Evolutionary conservation across 176 grass and related monocot species (phyloP).

Genomic region (Musa acuminata): DNA sequence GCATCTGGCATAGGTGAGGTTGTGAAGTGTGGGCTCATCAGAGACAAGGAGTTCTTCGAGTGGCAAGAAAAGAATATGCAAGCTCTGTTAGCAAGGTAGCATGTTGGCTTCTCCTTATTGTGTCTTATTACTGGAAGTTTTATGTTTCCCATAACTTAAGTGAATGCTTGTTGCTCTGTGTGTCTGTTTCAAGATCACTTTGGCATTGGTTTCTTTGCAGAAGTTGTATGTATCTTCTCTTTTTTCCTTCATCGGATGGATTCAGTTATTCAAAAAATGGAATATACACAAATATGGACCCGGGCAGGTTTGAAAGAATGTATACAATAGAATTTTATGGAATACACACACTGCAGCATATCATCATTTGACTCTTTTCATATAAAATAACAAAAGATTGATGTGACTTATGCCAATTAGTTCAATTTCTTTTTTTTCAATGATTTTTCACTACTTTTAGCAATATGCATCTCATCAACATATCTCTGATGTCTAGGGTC

Average conservation of each 20-base stretch:
- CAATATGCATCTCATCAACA: not conserved
- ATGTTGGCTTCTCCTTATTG: not conserved
- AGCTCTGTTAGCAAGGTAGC: conserved; percentile 63
- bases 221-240: not conserved
- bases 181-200: not conserved
- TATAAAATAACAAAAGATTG: too few relatives aligned
- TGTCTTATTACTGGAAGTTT: not conserved
- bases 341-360: too few relatives aligned
- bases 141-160: not conserved
- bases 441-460: not conserved
- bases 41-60: conserved; percentile 80
- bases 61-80: conserved; percentile 96
- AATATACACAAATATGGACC: not conserved
- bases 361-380: too few relatives aligned
- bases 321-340: too few relatives aligned
- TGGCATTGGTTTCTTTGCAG: not conserved
- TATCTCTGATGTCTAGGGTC: too few relatives aligned
- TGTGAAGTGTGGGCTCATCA: conserved; percentile 91
- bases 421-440: not conserved
- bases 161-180: not conserved
- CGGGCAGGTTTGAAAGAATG: too few relatives aligned
- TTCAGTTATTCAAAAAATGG: not conserved
- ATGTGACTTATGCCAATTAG: not conserved
- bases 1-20: conserved; percentile 81
- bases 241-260: too few relatives aligned